Conservation (phyloP, 768 basidiomycete species). For the Stropharia rugosoannulata region DNA sequence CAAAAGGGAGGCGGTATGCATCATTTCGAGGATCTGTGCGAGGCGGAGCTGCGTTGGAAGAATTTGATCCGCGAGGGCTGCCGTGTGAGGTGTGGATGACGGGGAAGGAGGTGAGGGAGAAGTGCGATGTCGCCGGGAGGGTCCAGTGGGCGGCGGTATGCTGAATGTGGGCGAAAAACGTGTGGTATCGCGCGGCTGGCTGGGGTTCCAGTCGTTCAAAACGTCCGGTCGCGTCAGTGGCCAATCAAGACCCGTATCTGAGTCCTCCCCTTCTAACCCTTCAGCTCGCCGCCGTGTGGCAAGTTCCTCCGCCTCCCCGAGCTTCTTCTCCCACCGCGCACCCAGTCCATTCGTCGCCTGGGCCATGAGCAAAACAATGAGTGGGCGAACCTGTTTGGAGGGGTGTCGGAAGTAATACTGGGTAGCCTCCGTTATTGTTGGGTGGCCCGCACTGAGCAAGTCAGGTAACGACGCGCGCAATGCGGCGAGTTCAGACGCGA, state of each 20-base stretch:
- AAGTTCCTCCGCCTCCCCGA: slow-evolving; percentile 46
- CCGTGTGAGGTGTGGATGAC: slow-evolving; percentile 12
- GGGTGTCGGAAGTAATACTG: slow-evolving; percentile 91
- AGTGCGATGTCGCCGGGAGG: slow-evolving; percentile 23
- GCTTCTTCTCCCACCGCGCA: slow-evolving; percentile 53
- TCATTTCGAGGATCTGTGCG: slow-evolving; percentile 94
- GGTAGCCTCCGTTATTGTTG: slow-evolving; percentile 79
- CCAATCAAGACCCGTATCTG: slow-evolving; percentile 56
- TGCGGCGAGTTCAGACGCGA: slow-evolving; percentile 65
- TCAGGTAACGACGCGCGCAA: slow-evolving; percentile 68
- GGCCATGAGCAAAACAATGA: slow-evolving; percentile 82
- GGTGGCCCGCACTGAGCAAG: slow-evolving; percentile 82
- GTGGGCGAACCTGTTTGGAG: slow-evolving; percentile 87
- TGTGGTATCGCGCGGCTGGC: slow-evolving; percentile 60
- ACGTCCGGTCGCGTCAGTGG: slow-evolving; percentile 73
- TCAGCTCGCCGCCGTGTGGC: slow-evolving; percentile 38
- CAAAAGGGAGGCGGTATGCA: slow-evolving; percentile 92
- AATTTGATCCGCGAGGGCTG: slow-evolving; percentile 27
- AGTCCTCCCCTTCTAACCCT: slow-evolving; percentile 21
- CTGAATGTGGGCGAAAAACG: slow-evolving; percentile 48
- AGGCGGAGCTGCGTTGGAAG: slow-evolving; percentile 89
- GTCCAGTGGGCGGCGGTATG: slow-evolving; percentile 19
- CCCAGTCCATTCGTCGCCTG: slow-evolving; percentile 91
- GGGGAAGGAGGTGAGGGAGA: slow-evolving; percentile 28
- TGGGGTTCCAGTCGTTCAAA: slow-evolving; percentile 89